phyloP scores from a whole-genome alignment of 1,284 basidiomycete genomes.

The Naganishia liquefaciens region DNA sequence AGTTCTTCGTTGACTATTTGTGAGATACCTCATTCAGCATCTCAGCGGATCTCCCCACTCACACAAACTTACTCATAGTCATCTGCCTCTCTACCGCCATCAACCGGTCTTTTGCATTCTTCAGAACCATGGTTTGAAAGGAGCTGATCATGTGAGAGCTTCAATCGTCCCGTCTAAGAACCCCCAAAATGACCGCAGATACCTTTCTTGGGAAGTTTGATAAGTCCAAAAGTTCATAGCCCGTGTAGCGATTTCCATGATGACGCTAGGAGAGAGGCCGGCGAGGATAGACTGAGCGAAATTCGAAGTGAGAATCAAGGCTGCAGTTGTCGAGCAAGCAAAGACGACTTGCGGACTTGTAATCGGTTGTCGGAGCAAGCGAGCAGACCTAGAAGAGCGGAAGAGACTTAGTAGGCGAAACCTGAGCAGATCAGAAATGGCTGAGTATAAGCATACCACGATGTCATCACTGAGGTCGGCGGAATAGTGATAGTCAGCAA shows the following conservation, averaged over 20 bases:
- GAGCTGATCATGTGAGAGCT: slow-evolving; percentile 30
- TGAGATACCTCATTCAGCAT: too few relatives aligned
- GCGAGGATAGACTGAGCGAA: slow-evolving; percentile 39
- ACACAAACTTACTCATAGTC: slow-evolving; percentile 30
- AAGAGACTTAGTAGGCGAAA: not conserved
- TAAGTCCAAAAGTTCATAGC: slow-evolving; percentile 43
- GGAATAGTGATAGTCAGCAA: not conserved
- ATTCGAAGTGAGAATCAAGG: not conserved
- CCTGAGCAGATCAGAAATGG: not conserved
- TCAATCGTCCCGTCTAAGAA: not conserved
- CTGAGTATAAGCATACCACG: slow-evolving; percentile 32
- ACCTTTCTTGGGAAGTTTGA: slow-evolving; percentile 43
- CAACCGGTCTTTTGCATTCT: slow-evolving; percentile 38
- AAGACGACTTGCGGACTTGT: slow-evolving; percentile 37
- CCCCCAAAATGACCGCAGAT: not conserved
- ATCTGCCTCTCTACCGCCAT: slow-evolving; percentile 36
- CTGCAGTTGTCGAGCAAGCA: not conserved
- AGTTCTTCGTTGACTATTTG: slow-evolving; percentile 34
- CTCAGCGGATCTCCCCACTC: too few relatives aligned
- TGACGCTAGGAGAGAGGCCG: slow-evolving; percentile 37
- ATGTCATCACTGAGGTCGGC: slow-evolving; percentile 37
- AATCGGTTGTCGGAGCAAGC: slow-evolving; percentile 40
- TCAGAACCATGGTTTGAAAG: slow-evolving; percentile 38
- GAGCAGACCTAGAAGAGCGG: slow-evolving; percentile 34
- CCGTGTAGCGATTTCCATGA: slow-evolving; percentile 40